Evolutionary conservation across 805 yeast genomes (phyloP).

Genomic region (Pichia occidentalis): DNA sequence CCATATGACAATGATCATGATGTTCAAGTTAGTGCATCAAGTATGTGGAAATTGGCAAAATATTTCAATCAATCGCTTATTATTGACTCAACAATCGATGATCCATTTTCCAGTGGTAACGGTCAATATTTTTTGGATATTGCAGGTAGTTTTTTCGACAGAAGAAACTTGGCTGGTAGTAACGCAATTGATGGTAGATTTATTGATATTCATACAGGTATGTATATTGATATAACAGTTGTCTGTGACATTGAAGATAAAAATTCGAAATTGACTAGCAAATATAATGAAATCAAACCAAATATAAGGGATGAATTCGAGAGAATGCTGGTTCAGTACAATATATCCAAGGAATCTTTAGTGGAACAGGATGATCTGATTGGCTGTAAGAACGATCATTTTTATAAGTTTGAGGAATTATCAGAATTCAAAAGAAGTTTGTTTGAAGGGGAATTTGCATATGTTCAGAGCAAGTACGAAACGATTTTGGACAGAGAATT

Average conservation of each 20-base stretch:
- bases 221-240: constrained; percentile 39
- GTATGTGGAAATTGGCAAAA: constrained; percentile 37
- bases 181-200: constrained; percentile 51
- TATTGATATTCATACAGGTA: constrained; percentile 43
- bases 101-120: constrained; percentile 25
- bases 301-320: constrained; percentile 14
- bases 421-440: constrained; percentile 44
- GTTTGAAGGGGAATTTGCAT: constrained; percentile 50
- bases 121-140: constrained; percentile 29
- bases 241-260: constrained; percentile 6
- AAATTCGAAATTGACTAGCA: background rate
- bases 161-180: constrained; percentile 36
- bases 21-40: constrained; percentile 46
- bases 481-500: constrained; percentile 35
- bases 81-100: constrained; percentile 31
- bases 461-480: constrained; percentile 37
- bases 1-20: constrained; percentile 61
- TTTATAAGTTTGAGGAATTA: constrained; percentile 41
- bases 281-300: constrained; percentile 3
- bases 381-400: constrained; percentile 52
- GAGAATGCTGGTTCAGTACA: constrained; percentile 14
- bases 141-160: constrained; percentile 28
- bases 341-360: background rate
- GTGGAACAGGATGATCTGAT: constrained; percentile 16
- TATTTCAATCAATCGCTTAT: constrained; percentile 43